phyloP scores from a whole-genome alignment of 2,329 filamentous ascomycete species.

The Fusarium praegraminearum region DNA sequence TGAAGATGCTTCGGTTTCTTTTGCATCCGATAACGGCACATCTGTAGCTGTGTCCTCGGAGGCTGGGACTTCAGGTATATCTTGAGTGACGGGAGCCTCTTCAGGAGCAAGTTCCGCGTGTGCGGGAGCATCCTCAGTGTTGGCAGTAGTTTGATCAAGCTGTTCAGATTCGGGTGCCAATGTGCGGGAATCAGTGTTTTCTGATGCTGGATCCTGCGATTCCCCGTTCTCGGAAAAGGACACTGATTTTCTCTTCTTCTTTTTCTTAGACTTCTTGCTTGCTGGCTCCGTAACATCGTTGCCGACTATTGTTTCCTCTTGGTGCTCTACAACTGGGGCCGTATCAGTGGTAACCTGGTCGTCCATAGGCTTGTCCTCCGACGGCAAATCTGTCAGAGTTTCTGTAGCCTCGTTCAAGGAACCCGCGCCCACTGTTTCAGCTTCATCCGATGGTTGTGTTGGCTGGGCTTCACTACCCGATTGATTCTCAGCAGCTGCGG shows the following conservation, averaged over 20 bases:
- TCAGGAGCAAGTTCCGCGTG: not conserved
- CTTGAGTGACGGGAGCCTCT: not conserved
- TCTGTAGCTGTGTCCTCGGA: not conserved
- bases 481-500: not conserved
- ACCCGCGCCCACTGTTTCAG: not conserved
- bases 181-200: constrained; percentile 19
- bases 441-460: constrained; percentile 1
- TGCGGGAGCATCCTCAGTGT: constrained; percentile 5
- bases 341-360: not conserved
- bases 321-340: not conserved
- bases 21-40: not conserved
- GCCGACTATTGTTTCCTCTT: constrained; percentile 24
- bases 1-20: constrained; percentile 10
- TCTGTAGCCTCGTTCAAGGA: constrained; percentile 6
- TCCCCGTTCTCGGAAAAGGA: constrained; percentile 30
- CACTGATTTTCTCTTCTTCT: constrained; percentile 50
- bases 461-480: not conserved
- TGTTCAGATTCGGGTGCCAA: constrained; percentile 25
- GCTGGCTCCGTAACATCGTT: constrained; percentile 27
- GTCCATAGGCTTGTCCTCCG: constrained; percentile 1
- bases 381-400: not conserved
- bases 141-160: constrained; percentile 3
- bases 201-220: constrained; percentile 11
- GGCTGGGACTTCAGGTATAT: not conserved
- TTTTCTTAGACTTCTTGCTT: constrained; percentile 48